Evolutionary conservation across 345 rosid genomes (phyloP), one percentile per base, ranked within the genome.

Genomic region (Rhizophora apiculata): DNA sequence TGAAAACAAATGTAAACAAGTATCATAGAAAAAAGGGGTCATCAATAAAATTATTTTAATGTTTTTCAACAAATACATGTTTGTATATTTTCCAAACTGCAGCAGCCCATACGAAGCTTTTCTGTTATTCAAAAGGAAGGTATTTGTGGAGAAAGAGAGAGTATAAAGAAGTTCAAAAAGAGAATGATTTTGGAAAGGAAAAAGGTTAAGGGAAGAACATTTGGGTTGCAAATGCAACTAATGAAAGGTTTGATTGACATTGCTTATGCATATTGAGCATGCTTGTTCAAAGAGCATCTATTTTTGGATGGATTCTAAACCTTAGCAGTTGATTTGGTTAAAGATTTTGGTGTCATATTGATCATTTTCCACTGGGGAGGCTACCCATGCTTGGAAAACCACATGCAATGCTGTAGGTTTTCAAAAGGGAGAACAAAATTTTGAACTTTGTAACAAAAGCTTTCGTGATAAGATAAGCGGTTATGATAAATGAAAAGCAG

Each of bases 141-240:
- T 13, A 3, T 13, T 70, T 60, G 60, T 37, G 19, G 62, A n/a
- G 65, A 63, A 56, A 59, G 71, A 58, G 63, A 71, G 49, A 11
- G 27, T 19, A 54, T 18, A 65, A 71, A 72, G 78, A 54, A 52
- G 58, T 29, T 29, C 9, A 56, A 26, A 78, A 79, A 79, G 80
- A 56, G 49, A 19, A 71, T 46, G 65, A 78, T 78, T 83, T 83
- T 64, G 76, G 61, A 67, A 78, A 75, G 66, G 36, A 69, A 74
- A 70, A 65, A 62, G 36, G 13, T 48, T 48, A 16, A 9, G 31
- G 70, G 6, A 8, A 39, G 6, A 4, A 1, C 18, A 6, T 1
- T 10, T 10, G 4, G 60, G 26, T 39, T 48, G 9, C 46, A 61
- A 48, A 62, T 81, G 60, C 79, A 72, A 52, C 72, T 73, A 67